Evolutionary conservation across 192 early-diverging fungal species (phyloP).

Genomic region (Globomyces pollinis-pini): DNA sequence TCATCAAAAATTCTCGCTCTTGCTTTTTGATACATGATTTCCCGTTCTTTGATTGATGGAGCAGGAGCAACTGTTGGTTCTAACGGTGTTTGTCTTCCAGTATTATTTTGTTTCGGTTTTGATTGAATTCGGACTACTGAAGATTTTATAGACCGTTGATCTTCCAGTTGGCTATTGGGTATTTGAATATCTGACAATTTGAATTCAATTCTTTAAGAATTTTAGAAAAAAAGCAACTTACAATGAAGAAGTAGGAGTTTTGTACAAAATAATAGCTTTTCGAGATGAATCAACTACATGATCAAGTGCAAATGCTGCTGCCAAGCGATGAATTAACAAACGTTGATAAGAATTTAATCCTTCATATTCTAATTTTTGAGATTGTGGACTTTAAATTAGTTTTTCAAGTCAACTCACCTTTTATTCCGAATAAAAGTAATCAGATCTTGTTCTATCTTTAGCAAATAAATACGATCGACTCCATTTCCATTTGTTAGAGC

Average conservation of each 20-base stretch:
- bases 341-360: conserved; percentile 69
- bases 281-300: conserved; percentile 50
- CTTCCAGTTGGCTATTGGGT: background rate
- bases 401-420: conserved; percentile 30
- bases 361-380: conserved; percentile 45
- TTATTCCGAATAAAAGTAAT: conserved; percentile 49
- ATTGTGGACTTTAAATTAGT: background rate
- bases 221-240: conserved; percentile 22
- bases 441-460: conserved; percentile 61
- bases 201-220: conserved; percentile 1
- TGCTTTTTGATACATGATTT: conserved; percentile 62
- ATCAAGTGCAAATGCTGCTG: conserved; percentile 57
- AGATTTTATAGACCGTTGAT: too few relatives aligned
- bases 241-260: conserved; percentile 47
- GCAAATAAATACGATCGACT: conserved; percentile 57
- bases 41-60: conserved; percentile 53
- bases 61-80: too few relatives aligned
- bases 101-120: too few relatives aligned
- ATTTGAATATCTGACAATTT: background rate
- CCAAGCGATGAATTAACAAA: conserved; percentile 63
- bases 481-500: conserved; percentile 53
- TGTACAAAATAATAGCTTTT: conserved; percentile 48
- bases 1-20: conserved; percentile 65
- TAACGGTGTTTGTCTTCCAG: too few relatives aligned
- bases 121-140: too few relatives aligned